phyloP scores from a whole-genome alignment of 2,329 filamentous ascomycete genomes.

The Penicillium glabrum region DNA sequence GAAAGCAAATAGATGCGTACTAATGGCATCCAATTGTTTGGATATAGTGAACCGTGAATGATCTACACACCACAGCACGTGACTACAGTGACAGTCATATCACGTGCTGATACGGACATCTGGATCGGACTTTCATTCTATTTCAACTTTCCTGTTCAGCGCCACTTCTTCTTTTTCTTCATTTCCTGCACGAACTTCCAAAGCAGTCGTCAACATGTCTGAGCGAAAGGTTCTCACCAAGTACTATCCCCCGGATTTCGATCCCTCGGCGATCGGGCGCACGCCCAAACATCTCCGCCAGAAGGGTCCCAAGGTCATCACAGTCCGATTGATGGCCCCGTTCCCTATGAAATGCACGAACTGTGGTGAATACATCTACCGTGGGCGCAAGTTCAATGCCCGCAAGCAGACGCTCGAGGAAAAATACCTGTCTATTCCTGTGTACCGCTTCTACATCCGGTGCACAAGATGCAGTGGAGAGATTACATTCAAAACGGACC shows the following conservation, averaged over 20 bases:
- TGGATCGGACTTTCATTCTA: not conserved
- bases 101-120: not conserved
- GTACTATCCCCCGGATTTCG: conserved; percentile 75
- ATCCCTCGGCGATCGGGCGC: conserved; percentile 76
- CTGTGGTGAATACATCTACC: conserved; percentile 76
- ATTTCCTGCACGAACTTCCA: not conserved
- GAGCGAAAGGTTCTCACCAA: conserved; percentile 74
- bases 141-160: not conserved
- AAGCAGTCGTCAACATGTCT: conserved; percentile 61
- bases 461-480: conserved; percentile 84
- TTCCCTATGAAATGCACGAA: conserved; percentile 74
- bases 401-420: conserved; percentile 90
- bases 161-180: conserved; percentile 1
- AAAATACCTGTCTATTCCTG: conserved; percentile 83
- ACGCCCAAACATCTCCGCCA: conserved; percentile 57
- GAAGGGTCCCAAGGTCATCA: conserved; percentile 76
- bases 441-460: conserved; percentile 86
- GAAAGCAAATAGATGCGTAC: not conserved
- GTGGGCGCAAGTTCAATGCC: conserved; percentile 92
- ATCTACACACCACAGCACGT: not conserved
- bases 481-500: conserved; percentile 92
- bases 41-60: not conserved
- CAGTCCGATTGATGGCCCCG: conserved; percentile 86
- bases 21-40: not conserved
- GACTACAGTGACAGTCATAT: not conserved